Evolutionary conservation across 2,329 filamentous ascomycete species (phyloP).

Genomic region (Colletotrichum plurivorum): DNA sequence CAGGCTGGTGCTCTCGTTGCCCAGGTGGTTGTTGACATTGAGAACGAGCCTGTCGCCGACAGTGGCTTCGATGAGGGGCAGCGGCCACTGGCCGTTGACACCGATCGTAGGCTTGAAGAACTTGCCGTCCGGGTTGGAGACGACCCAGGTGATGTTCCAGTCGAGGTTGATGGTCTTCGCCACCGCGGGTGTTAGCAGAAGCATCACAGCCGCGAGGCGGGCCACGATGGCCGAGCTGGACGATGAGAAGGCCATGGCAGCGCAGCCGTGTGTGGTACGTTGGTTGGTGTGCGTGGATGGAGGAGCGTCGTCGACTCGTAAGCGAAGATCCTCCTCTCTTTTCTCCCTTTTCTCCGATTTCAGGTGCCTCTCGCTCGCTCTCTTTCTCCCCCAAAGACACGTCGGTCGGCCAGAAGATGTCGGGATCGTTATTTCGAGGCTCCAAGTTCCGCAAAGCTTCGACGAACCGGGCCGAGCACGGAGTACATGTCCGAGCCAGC

Average conservation of each 20-base stretch:
- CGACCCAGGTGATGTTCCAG: slow-evolving; percentile 75
- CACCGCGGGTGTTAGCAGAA: slow-evolving; percentile 11
- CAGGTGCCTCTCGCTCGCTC: neutral
- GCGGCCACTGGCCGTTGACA: slow-evolving; percentile 76
- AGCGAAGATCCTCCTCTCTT: neutral
- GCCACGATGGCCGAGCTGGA: slow-evolving; percentile 20
- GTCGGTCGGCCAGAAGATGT: neutral
- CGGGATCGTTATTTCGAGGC: slow-evolving; percentile 6
- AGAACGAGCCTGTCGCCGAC: slow-evolving; percentile 67
- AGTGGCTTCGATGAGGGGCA: slow-evolving; percentile 69
- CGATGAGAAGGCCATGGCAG: slow-evolving; percentile 25
- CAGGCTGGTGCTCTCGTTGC: slow-evolving; percentile 66
- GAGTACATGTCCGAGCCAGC: slow-evolving; percentile 19
- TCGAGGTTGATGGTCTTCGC: slow-evolving; percentile 64
- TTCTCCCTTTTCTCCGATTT: neutral
- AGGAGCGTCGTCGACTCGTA: neutral
- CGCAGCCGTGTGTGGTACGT: neutral
- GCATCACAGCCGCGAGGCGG: slow-evolving; percentile 23
- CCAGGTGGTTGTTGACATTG: slow-evolving; percentile 64
- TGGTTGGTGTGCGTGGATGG: neutral
- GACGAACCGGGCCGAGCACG: slow-evolving; percentile 31
- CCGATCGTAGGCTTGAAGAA: slow-evolving; percentile 71
- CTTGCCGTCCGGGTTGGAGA: slow-evolving; percentile 71
- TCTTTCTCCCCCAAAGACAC: slow-evolving; percentile 1
- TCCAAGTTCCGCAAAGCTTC: slow-evolving; percentile 17